These are phyloP conservation scores for Sclerotinia nivalis DNA, from an alignment of 2,329 filamentous ascomycete species.

Conservation along the genomic window DNA sequence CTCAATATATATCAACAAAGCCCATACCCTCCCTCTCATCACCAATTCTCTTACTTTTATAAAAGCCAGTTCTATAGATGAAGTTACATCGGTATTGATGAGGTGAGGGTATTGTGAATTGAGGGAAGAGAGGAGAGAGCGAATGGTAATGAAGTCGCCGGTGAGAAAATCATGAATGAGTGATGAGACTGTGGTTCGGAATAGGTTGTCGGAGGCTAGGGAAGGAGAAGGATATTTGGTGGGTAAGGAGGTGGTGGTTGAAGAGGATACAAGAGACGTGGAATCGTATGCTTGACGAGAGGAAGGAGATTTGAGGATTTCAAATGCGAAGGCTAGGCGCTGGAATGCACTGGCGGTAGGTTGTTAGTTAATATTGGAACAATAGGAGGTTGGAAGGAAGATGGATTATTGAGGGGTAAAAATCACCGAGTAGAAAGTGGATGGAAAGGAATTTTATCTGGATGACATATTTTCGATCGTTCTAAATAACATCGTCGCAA, in stretches of 20 bases:
- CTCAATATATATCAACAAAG: constrained; percentile 45
- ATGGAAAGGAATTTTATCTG: constrained; percentile 45
- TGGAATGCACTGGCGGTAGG: constrained; percentile 42
- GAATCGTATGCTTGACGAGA: constrained; percentile 44
- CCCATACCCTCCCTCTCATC: constrained; percentile 44
- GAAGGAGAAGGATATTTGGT: constrained; percentile 40
- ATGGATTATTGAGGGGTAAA: background rate
- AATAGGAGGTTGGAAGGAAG: background rate
- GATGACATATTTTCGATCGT: constrained; percentile 45
- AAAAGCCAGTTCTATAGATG: constrained; percentile 43
- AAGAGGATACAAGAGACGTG: constrained; percentile 40
- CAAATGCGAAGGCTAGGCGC: constrained; percentile 45
- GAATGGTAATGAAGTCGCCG: constrained; percentile 44
- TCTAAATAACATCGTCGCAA: constrained; percentile 46
- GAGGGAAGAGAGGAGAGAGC: constrained; percentile 42
- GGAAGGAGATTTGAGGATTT: constrained; percentile 45
- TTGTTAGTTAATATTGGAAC: background rate
- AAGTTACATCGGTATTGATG: constrained; percentile 43
- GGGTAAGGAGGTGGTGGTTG: constrained; percentile 42
- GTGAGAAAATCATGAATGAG: constrained; percentile 46
- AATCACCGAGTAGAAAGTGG: constrained; percentile 42
- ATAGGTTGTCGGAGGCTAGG: constrained; percentile 25
- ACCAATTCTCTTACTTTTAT: constrained; percentile 43
- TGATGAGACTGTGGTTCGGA: constrained; percentile 43
- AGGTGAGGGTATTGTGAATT: constrained; percentile 44